Evolutionary conservation across 2,329 filamentous ascomycete genomes (phyloP), one percentile per base, ranked within the genome.

Genomic region (Myriosclerotinia curreyana): DNA sequence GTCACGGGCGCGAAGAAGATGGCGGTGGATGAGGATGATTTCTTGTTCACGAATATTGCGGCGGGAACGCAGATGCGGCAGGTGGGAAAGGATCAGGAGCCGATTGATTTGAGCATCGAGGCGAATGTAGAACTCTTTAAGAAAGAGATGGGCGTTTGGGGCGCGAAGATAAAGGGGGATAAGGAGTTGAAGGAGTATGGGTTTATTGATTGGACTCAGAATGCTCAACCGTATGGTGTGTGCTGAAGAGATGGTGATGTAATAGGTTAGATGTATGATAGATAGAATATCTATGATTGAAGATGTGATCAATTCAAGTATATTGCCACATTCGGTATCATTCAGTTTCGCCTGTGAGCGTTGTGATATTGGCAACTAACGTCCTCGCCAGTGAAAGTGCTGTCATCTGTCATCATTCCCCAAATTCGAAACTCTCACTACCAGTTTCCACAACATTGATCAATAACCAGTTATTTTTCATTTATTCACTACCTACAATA

Each of bases 61-160:
- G 69, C 70, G 51, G 70, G 71, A 4, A 70, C 69, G 1, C 72
- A 73, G 36, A 73, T 73, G 44, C 48, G 65, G 34, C 81, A 83
- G 72, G 71, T 84, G 15, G 81, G 81, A 14, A 82, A 81, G 71
- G 80, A 82, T 61, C 75, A 82, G 63, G 75, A 82, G 71, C 82
- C 82, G 4, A 78, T 84, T 58, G 82, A 85, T 70, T 69, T 83
- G 58, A 81, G 78, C 20, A 70, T 76, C 15, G 73, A 80, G 68
- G 76, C 79, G 67, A 82, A 82, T 65, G 72, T 79, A 9, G 73
- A 82, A 50, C 75, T 71, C 0, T 83, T 83, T 68, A 22, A 70
- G 74, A 78, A 80, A 70, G 80, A 82, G 70, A 76, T 83, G 75
- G 75, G 73, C 1, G 69, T 69, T 17, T 83, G 79, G 79, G 69